Base-by-base conservation (phyloP, 139 green algal species). In the Coelastrella sp. region DNA sequence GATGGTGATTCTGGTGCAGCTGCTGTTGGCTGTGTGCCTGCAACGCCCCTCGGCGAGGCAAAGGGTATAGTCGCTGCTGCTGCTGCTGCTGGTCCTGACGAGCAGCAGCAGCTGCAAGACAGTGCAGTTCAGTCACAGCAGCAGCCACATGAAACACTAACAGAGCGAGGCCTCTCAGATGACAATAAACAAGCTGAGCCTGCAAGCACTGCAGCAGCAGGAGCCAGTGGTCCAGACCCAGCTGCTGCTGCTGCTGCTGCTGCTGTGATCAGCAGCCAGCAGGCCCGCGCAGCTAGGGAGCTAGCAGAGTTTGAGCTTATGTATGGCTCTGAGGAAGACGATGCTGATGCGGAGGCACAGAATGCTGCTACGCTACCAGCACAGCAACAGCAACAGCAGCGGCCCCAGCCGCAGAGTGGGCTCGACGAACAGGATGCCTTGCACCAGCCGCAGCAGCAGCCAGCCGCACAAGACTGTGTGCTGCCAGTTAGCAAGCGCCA, bases 401-500 rank as follows among this genome's bases (percentile, higher is more conserved):
- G 47, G 78, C 61, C 71, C 22, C 61, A 90, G 75, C 79, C 58
- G 73, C 73, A 78, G 22, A 19, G 20, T 54, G 4, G 17, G 71
- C 71, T 77, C 3, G 7, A 32, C 16, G 71, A 32, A 6, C 22
- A 61, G 64, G 8, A 14, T 23, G 14, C 8, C 11, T 13, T 22
- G 8, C 79, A 84, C 57, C 88, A 77, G 80, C 56, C 64, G 77
- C 66, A 88, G 78, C 80, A 79, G 73, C 71, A 89, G 20, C 7
- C n/a, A 54, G 7, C 22, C 3, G 13, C 56, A 32, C n/a, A 32
- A 58, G 58, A 32, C 73, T 11, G 58, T 60, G 32, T 47, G 32
- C 83, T 47, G n/a, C 8, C 71, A 68, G 47, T 11, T 47, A 90
- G 60, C 64, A 23, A 71, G 75, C 86, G 13, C 23, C 81, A 87